Evolutionary conservation across 1,139 yeast genomes (phyloP).

Genomic region (Pichia sp.): DNA sequence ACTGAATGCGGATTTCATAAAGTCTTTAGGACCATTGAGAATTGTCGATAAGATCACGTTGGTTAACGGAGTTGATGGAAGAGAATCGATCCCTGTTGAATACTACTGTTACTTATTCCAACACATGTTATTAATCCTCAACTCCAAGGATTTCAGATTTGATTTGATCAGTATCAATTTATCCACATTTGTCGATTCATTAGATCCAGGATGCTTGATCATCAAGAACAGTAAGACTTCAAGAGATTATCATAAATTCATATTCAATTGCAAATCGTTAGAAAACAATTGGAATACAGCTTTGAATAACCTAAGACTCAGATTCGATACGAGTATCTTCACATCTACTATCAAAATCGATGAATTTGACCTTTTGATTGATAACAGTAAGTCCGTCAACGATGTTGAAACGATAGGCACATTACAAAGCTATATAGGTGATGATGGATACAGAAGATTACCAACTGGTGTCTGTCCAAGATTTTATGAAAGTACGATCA

Average conservation of each 20-base stretch:
- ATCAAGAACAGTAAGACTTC: slow-evolving; percentile 13
- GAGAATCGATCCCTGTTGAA: slow-evolving; percentile 13
- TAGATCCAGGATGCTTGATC: slow-evolving; percentile 19
- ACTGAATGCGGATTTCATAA: slow-evolving; percentile 22
- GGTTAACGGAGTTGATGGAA: neutral
- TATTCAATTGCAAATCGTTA: slow-evolving; percentile 17
- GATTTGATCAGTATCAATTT: slow-evolving; percentile 16
- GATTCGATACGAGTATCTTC: slow-evolving; percentile 30
- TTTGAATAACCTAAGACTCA: slow-evolving; percentile 31
- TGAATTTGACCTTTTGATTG: slow-evolving; percentile 22
- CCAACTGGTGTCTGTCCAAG: slow-evolving; percentile 30
- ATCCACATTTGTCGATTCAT: slow-evolving; percentile 18
- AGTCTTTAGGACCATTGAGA: slow-evolving; percentile 34
- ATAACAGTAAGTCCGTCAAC: neutral
- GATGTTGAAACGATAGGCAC: slow-evolving; percentile 11
- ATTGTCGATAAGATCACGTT: slow-evolving; percentile 31
- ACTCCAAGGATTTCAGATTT: slow-evolving; percentile 10
- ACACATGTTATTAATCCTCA: slow-evolving; percentile 22
- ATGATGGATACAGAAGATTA: slow-evolving; percentile 13
- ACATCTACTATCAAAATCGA: slow-evolving; percentile 32
- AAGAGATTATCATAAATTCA: slow-evolving; percentile 25
- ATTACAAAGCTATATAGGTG: slow-evolving; percentile 12
- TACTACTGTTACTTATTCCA: slow-evolving; percentile 34
- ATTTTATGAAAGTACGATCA: slow-evolving; percentile 27
- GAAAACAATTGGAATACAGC: slow-evolving; percentile 39